Conservation (phyloP, 257 asterid species). For the Sherardia arvensis region DNA sequence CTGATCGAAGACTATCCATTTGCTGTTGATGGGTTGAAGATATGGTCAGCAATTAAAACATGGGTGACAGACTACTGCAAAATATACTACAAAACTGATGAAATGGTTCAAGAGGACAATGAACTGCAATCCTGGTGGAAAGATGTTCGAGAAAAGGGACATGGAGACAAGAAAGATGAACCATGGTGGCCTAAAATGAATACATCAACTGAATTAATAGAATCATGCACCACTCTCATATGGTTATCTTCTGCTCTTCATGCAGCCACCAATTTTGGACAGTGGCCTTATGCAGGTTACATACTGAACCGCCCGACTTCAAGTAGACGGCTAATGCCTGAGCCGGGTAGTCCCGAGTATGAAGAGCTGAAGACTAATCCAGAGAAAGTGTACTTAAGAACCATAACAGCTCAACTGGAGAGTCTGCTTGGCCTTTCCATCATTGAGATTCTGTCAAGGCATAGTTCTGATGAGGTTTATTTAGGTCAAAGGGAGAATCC, state of each 20-base stretch:
- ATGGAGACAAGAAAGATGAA: constrained; percentile 4
- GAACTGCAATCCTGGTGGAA: constrained; percentile 9
- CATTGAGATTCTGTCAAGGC: constrained; percentile 62
- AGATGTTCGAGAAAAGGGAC: background rate
- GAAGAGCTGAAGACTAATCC: constrained; percentile 55
- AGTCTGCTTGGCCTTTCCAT: constrained; percentile 56
- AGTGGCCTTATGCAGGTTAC: constrained; percentile 68
- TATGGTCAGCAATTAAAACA: constrained; percentile 62
- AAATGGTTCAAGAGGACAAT: background rate
- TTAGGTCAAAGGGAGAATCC: constrained; percentile 57
- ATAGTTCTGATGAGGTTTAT: constrained; percentile 60
- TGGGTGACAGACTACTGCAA: constrained; percentile 41
- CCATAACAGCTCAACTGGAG: constrained; percentile 56
- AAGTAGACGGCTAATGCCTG: constrained; percentile 66
- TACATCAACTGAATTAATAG: constrained; percentile 37
- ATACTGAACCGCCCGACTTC: constrained; percentile 55
- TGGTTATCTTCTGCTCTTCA: constrained; percentile 85
- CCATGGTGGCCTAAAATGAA: constrained; percentile 19
- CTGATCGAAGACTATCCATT: constrained; percentile 68
- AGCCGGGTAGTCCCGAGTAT: constrained; percentile 40
- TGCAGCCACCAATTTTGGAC: constrained; percentile 72
- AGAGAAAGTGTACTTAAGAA: constrained; percentile 52
- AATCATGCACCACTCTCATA: constrained; percentile 58
- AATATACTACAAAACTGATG: background rate
- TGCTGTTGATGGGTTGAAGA: constrained; percentile 73